Conservation (phyloP, 2,329 filamentous ascomycete genomes). For the Teratosphaeria viscida region DNA sequence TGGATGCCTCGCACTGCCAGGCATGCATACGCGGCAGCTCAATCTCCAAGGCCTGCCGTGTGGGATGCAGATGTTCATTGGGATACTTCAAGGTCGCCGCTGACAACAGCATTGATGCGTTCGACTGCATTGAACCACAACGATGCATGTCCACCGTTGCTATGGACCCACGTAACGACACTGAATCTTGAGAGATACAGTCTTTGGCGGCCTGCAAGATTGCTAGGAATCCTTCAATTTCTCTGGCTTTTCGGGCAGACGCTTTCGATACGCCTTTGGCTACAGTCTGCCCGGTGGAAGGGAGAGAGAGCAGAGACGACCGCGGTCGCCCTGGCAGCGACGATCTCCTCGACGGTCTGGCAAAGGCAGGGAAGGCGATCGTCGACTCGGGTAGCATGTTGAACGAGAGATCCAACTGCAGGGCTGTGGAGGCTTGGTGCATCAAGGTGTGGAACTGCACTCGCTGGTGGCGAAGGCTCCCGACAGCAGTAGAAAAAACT, state of each 20-base stretch:
- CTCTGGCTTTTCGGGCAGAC: slow-evolving; percentile 1
- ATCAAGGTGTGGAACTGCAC: slow-evolving; percentile 3
- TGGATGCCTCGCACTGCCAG: slow-evolving; percentile 47
- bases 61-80: slow-evolving; percentile 39
- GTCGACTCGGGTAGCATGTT: slow-evolving; percentile 64
- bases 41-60: slow-evolving; percentile 35
- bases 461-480: background rate
- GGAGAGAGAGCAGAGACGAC: background rate
- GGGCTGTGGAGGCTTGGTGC: slow-evolving; percentile 28
- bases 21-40: slow-evolving; percentile 62
- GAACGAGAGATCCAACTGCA: slow-evolving; percentile 48
- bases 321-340: background rate
- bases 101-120: slow-evolving; percentile 54
- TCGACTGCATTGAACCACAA: slow-evolving; percentile 54
- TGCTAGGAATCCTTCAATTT: slow-evolving; percentile 4
- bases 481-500: background rate
- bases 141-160: slow-evolving; percentile 23
- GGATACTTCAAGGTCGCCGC: slow-evolving; percentile 40
- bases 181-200: slow-evolving; percentile 4
- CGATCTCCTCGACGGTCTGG: background rate
- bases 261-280: background rate
- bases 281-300: background rate
- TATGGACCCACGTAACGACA: background rate
- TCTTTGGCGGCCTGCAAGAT: slow-evolving; percentile 11
- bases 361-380: slow-evolving; percentile 68